These are phyloP conservation scores for Chimonanthus praecox DNA, from an alignment of 164 flowering plant species.

Conservation along the genomic window DNA sequence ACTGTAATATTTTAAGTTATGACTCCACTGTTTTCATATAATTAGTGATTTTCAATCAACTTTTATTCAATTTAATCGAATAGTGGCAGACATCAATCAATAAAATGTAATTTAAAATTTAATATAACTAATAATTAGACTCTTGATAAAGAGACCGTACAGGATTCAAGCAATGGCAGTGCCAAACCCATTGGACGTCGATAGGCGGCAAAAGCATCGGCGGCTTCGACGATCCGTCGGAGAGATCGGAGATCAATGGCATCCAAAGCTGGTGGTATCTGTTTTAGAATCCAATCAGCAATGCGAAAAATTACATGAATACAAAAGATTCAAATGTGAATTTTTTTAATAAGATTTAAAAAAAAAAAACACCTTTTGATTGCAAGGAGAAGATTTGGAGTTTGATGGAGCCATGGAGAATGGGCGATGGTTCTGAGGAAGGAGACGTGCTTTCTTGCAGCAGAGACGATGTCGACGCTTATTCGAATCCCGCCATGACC, in stretches of 20 bases:
- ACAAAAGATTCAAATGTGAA: too few species aligned
- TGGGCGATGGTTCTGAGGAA: conserved; percentile 53
- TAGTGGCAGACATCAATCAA: too few species aligned
- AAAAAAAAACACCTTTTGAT: conserved; percentile 46
- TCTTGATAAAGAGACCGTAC: conserved; percentile 22
- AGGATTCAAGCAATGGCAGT: conserved; percentile 80
- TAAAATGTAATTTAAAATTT: too few species aligned
- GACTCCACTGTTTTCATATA: too few species aligned
- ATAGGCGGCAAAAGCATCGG: conserved; percentile 80
- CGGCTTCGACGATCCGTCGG: conserved; percentile 24
- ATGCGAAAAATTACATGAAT: too few species aligned
- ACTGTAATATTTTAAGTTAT: too few species aligned
- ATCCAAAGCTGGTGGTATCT: conserved; percentile 94
- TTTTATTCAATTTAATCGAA: too few species aligned
- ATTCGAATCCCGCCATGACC: conserved; percentile 11
- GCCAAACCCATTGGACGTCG: conserved; percentile 95
- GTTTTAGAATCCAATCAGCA: conserved; percentile 10
- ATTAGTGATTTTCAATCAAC: too few species aligned
- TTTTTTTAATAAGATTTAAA: too few species aligned
- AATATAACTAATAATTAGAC: too few species aligned
- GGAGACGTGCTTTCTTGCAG: conserved; percentile 49
- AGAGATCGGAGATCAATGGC: conserved; percentile 74
- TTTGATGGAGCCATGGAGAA: conserved; percentile 58
- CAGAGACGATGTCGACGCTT: conserved; percentile 71
- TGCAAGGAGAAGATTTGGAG: conserved; percentile 42